Percentiles rank a stretch among this genome's conserved stretches.
phyloP scores from a whole-genome alignment of 179 eudicot species.

The Vitellaria paradoxa region DNA sequence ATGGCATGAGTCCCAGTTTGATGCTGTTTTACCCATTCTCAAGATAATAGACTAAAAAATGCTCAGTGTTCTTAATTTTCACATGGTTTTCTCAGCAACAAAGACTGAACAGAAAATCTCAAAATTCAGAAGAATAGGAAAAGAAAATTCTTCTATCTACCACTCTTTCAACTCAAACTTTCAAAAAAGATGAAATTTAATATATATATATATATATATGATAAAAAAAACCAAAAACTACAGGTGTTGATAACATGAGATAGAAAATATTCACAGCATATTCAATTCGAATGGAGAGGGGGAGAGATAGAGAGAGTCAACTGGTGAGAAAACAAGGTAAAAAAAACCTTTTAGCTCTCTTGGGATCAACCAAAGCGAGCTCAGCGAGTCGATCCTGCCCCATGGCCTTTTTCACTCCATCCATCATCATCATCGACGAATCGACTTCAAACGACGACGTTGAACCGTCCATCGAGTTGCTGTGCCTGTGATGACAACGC shows the following conservation, averaged over 20 bases:
- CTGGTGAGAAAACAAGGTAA: no score
- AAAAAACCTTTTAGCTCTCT: constrained; percentile 71
- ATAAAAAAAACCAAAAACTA: neutral
- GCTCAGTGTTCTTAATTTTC: neutral
- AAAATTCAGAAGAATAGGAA: neutral
- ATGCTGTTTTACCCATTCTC: neutral
- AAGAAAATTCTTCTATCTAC: neutral
- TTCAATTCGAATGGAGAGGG: no score
- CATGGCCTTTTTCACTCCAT: constrained; percentile 67
- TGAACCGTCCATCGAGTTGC: constrained; percentile 69
- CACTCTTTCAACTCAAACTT: neutral
- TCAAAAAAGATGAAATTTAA: no score
- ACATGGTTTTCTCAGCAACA: constrained; percentile 1
- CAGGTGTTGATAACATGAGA: no score
- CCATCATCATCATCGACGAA: constrained; percentile 28
- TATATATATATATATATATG: neutral
- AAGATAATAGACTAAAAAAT: no score
- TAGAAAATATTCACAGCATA: no score
- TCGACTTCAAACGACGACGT: constrained; percentile 49
- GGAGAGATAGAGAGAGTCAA: no score
- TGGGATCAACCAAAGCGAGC: constrained; percentile 80
- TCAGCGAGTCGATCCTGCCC: constrained; percentile 73
- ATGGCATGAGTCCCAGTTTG: neutral
- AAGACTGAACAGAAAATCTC: neutral
- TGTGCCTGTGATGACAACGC: constrained; percentile 45